Conservation (phyloP, 495 filamentous ascomycete species). For the Penicillium maclennaniae region DNA sequence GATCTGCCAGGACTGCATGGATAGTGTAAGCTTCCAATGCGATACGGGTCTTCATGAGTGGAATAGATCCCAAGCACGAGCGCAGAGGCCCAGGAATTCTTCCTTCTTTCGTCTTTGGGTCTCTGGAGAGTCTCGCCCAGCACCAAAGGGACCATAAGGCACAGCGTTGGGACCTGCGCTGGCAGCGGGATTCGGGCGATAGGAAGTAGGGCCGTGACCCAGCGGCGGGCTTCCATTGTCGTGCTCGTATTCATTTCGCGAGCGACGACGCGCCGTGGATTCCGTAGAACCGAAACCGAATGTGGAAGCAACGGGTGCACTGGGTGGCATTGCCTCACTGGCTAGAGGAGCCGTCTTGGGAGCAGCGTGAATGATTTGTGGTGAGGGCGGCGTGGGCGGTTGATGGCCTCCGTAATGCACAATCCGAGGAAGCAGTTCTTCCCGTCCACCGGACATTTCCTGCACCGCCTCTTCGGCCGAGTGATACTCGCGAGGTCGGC, state of each 20-base stretch:
- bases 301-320: slow-evolving; percentile 22
- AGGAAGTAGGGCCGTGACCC: slow-evolving; percentile 41
- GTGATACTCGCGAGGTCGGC: slow-evolving; percentile 79
- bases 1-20: not conserved
- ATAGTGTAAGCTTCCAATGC: not conserved
- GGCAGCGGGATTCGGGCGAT: slow-evolving; percentile 63
- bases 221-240: slow-evolving; percentile 56
- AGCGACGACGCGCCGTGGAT: slow-evolving; percentile 63
- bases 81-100: slow-evolving; percentile 84
- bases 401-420: slow-evolving; percentile 90
- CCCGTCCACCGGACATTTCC: slow-evolving; percentile 82
- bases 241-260: slow-evolving; percentile 84
- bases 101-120: slow-evolving; percentile 87
- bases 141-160: slow-evolving; percentile 68
- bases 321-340: slow-evolving; percentile 19
- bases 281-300: slow-evolving; percentile 33
- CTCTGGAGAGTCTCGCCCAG: slow-evolving; percentile 76
- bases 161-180: slow-evolving; percentile 55
- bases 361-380: slow-evolving; percentile 41
- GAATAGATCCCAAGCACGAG: slow-evolving; percentile 92
- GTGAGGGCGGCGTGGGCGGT: slow-evolving; percentile 90
- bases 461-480: slow-evolving; percentile 94
- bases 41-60: slow-evolving; percentile 62
- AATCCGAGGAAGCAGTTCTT: slow-evolving; percentile 85
- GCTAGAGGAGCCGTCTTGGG: slow-evolving; percentile 37